Conservation (phyloP, 2,329 filamentous ascomycete species). For the Magnaporthiopsis incrustans region DNA sequence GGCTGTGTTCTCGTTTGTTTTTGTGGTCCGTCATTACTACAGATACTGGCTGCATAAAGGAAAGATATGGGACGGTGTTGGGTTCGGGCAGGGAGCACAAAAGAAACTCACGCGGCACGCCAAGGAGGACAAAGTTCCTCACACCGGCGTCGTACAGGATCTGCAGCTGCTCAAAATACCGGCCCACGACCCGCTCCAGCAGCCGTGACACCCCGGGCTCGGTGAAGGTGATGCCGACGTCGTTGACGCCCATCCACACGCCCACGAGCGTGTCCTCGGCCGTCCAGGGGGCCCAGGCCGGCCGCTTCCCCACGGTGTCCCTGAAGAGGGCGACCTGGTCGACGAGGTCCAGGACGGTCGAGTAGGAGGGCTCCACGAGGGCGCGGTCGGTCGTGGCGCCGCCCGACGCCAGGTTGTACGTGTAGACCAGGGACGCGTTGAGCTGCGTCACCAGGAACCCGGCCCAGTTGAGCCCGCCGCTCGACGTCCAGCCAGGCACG, state of each 20-base stretch:
- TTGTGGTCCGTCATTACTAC: too few species aligned
- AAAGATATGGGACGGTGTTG: too few species aligned
- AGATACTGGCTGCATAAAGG: too few species aligned
- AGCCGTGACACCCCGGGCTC: conserved; percentile 27
- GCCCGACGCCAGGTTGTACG: conserved; percentile 43
- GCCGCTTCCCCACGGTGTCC: conserved; percentile 22
- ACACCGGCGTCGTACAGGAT: conserved; percentile 43
- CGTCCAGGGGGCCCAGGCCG: conserved; percentile 31
- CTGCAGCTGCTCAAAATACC: conserved; percentile 32
- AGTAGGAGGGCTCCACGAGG: conserved; percentile 38
- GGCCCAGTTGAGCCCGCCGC: conserved; percentile 40
- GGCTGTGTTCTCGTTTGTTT: too few species aligned
- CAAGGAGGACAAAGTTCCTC: conserved; percentile 51
- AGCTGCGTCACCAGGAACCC: conserved; percentile 31
- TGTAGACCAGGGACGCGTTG: conserved; percentile 32
- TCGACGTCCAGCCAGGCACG: conserved; percentile 39
- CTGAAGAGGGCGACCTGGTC: conserved; percentile 41
- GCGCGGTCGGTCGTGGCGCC: conserved; percentile 41
- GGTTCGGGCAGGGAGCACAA: too few species aligned
- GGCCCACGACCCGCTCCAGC: conserved; percentile 30
- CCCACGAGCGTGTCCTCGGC: conserved; percentile 36
- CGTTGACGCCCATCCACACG: conserved; percentile 48
- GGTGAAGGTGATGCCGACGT: conserved; percentile 37
- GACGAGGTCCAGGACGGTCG: conserved; percentile 40
- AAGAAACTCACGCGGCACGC: conserved; percentile 36